phyloP scores from a whole-genome alignment of 352 stramenopile genomes.

The Elongisporangium anandrum region DNA sequence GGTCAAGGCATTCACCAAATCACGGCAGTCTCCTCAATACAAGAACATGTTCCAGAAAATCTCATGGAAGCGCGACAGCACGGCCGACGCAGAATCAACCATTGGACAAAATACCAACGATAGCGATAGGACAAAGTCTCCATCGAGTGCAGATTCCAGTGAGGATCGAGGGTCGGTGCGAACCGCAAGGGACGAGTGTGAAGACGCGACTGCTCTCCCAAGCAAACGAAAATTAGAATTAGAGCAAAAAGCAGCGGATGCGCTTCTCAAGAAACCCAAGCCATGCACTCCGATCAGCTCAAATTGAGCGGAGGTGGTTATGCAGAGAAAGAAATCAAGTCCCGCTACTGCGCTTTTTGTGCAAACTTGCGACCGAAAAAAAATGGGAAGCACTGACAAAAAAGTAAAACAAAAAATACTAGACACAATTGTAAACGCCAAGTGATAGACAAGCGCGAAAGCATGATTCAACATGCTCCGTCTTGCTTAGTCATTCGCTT shows the following conservation, averaged over 20 bases:
- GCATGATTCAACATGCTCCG: not conserved
- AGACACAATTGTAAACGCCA: slow-evolving; percentile 12
- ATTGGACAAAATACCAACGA: slow-evolving; percentile 5
- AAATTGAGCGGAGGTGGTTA: slow-evolving; percentile 20
- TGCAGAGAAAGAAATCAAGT: slow-evolving; percentile 5
- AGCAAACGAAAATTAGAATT: slow-evolving; percentile 65
- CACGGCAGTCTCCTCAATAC: slow-evolving; percentile 44
- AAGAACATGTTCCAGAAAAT: slow-evolving; percentile 83
- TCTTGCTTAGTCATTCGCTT: not conserved
- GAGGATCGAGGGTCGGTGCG: slow-evolving; percentile 15
- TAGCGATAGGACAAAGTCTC: slow-evolving; percentile 8
- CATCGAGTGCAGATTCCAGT: slow-evolving; percentile 15
- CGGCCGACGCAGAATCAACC: slow-evolving; percentile 1
- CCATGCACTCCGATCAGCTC: slow-evolving; percentile 67
- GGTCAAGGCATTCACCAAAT: slow-evolving; percentile 41
- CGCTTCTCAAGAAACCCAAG: slow-evolving; percentile 71
- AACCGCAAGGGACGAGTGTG: slow-evolving; percentile 5
- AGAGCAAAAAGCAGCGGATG: slow-evolving; percentile 46
- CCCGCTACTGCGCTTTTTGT: slow-evolving; percentile 7
- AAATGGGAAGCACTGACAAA: not conserved
- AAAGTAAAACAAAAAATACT: slow-evolving; percentile 15
- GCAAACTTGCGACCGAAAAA: not conserved
- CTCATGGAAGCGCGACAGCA: slow-evolving; percentile 46
- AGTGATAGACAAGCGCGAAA: slow-evolving; percentile 21
- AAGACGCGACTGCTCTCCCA: slow-evolving; percentile 19